Evolutionary conservation across 306 rosid species (phyloP).

Genomic region (Oemleria cerasiformis): DNA sequence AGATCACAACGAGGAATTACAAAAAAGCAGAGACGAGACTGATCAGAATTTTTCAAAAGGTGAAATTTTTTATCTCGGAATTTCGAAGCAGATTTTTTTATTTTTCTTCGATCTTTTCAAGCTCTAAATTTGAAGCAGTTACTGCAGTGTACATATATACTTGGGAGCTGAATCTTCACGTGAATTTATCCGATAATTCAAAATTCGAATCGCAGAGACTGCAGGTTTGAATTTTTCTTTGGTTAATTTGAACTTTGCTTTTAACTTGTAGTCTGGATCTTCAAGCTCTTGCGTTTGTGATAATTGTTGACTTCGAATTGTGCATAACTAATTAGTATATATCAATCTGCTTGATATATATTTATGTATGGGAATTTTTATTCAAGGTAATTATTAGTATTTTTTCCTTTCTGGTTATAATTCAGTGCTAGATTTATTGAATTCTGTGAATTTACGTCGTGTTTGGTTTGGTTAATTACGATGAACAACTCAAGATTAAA

Average conservation of each 20-base stretch:
- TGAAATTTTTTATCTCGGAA: conserved; percentile 20
- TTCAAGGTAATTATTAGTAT: not conserved
- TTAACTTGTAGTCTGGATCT: not conserved
- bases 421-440: conserved; percentile 39
- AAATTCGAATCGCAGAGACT: not conserved
- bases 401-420: not conserved
- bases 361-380: not conserved
- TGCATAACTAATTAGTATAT: not conserved
- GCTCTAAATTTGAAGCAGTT: conserved; percentile 26
- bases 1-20: conserved; percentile 18
- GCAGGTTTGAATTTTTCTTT: conserved; percentile 9
- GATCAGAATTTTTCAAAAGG: conserved; percentile 7
- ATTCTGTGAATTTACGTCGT: conserved; percentile 21
- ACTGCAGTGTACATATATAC: conserved; percentile 18
- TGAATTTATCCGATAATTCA: conserved; percentile 1
- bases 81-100: conserved; percentile 13
- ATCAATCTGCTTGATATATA: not conserved
- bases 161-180: conserved; percentile 11
- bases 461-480: not conserved
- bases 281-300: not conserved
- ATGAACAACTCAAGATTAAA: not conserved
- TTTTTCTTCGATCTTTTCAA: not conserved
- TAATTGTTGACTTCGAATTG: not conserved
- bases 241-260: conserved; percentile 8
- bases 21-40: not conserved